Base-by-base conservation (phyloP, 2,329 filamentous ascomycete genomes). In the Aspergillus transmontanensis region DNA sequence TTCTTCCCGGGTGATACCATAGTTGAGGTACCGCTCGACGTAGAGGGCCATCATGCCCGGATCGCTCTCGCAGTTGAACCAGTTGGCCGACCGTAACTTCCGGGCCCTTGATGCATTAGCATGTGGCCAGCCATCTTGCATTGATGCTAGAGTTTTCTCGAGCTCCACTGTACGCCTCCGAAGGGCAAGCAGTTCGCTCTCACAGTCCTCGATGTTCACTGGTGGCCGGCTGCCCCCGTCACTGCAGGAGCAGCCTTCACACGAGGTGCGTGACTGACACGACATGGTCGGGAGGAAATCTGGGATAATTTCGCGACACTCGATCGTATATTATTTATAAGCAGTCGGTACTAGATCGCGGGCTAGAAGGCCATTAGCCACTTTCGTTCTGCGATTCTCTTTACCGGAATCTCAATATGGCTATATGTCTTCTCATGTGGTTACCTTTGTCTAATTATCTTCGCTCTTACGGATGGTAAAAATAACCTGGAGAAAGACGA, bases 11-110 rank as follows among this genome's bases (percentile, higher is more conserved):
- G 82, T 84, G 51, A 84, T 71, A 9, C 83, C 83, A 58, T 80
- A 83, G 72, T 84, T 84, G 66, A 84, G 76, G 64, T 82, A 83
- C 34, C 83, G 78, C 67, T 85, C 83, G 61, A 83, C 78, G 68
- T 85, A 85, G 34, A 83, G 71, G 11, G 80, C 78, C n/a, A 74
- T 78, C 78, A 82, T 79, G 19, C 75, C 78, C 16, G 79, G 78
- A 63, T 82, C 78, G 46, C 74, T 75, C 39, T 79, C 72, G 41
- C 78, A 75, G 62, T 79, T 77, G 68, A 83, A 83, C 82, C 82
- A 84, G 16, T 73, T 68, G 7, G 77, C 69, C n/a, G 80, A 82
- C 2, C 80, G 77, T 41, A 81, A 70, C 64, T 72, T 76, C 43
- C 72, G 68, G 21, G 67, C 65, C n/a, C 30, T 59, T 48, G 65